Evolutionary conservation across 2,329 filamentous ascomycete genomes (phyloP), one percentile per base, ranked within the genome.

Genomic region (Epicoccum sorghinum): DNA sequence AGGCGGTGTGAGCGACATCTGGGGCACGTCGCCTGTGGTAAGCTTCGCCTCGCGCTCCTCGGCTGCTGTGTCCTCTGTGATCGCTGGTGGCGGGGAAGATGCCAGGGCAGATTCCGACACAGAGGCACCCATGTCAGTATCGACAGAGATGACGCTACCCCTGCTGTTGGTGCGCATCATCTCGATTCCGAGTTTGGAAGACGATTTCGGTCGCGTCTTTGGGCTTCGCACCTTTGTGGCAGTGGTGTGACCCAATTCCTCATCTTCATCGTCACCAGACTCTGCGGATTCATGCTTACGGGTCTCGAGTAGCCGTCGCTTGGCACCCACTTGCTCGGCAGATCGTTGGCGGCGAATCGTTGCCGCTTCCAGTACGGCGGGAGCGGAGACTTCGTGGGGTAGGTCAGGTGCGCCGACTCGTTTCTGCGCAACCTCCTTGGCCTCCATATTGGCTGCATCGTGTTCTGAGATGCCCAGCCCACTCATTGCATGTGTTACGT

Each of bases 101-200:
- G 68, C 62, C 12, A 77, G 62, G 4, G 64, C 61, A 2, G 69
- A 67, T 7, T 77, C 73, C 12, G 68, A 59, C 9, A 62, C 63
- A n/a, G 68, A 60, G 6, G 62, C 64, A 14, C 70, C 61, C 45
- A 77, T 59, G 41, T 81, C 79, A 0, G 45, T 49, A 39, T 82
- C 79, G 25, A 78, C 71, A 7, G 79, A 81, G 40, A 82, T 77
- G 36, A 81, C 84, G 68, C 93, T 96, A 43, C 96, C 93, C 65
- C 93, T 89, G 69, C 91, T 96, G 73, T 96, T 96, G 18, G 93
- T 96, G 42, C 93, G 87, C 91, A 97, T 93, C 93, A 98, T 97
- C 74, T 98, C 93, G 44, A 92, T 95, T 1, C 92, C 92, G 2
- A 98, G 83, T 74, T 96, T 97, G 0, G 92, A 96, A 48, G 74